A percentile compares a stretch with the other conserved stretches of the same genome.
These are phyloP conservation scores for Helichrysum umbraculigerum DNA, from an alignment of 129 eudicot genomes.

Conservation along the genomic window DNA sequence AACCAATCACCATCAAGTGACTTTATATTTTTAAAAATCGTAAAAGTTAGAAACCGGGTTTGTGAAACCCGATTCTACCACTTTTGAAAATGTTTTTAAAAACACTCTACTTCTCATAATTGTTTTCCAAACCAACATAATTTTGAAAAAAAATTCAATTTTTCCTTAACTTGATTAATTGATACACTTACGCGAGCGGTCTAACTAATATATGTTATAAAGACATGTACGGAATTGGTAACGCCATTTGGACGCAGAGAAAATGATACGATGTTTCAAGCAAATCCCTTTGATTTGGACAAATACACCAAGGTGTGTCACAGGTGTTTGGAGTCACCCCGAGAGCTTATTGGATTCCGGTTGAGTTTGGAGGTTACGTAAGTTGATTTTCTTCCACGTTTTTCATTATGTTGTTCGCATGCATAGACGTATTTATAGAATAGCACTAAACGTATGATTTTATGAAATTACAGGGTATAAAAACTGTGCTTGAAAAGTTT, in stretches of 20 bases:
- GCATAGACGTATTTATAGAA: too few species aligned
- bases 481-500: conserved; percentile 38
- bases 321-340: conserved; percentile 36
- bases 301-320: conserved; percentile 29
- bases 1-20: too few species aligned
- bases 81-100: too few species aligned
- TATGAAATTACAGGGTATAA: conserved; percentile 29
- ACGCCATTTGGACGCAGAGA: conserved; percentile 39
- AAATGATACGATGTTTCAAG: conserved; percentile 41
- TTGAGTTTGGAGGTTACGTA: conserved; percentile 48
- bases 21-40: too few species aligned
- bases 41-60: too few species aligned
- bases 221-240: conserved; percentile 45
- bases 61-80: too few species aligned
- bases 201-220: neutral
- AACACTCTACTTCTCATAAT: too few species aligned
- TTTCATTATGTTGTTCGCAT: neutral
- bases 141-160: too few species aligned
- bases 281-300: conserved; percentile 28
- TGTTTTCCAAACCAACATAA: too few species aligned
- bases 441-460: neutral
- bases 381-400: neutral
- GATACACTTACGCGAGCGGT: too few species aligned
- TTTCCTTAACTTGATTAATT: neutral
- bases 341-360: conserved; percentile 38